Base-by-base conservation (phyloP, 192 early-diverging fungal species). In the Thamnidium elegans region DNA sequence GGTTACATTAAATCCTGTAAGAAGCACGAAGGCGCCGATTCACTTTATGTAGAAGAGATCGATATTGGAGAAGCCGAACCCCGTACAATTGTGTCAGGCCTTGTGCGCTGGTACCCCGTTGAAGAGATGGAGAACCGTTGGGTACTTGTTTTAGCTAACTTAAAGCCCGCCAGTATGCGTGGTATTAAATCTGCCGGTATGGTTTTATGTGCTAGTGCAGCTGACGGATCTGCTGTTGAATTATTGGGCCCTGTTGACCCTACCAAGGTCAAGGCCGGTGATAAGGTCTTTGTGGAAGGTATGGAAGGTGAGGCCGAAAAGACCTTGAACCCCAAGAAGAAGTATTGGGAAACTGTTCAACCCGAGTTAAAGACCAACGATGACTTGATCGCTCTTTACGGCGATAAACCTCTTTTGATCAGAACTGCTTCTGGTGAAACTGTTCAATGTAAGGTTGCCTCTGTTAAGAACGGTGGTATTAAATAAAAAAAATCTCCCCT, bases 271-370 rank as follows among this genome's bases (percentile, higher is more conserved):
- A 83, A 86, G 72, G 94, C 97, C 17, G 97, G 97, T 50, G 92
- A 94, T 66, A 84, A 86, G 55, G 90, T 96, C 58, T 94, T 80
- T 82, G 94, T 98, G 81, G 92, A 91, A 26, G 94, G 93, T 34
- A 86, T 89, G 67, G 89, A 94, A 83, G 91, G 80, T 55, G 87
- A 80, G 66, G 94, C 97, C 31, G 95, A 97, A 68, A 87, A 83
- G 63, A 83, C 90, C 30, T 86, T 99, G 62, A 96, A 96, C 75
- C 95, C 97, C 66, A 99, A 99, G 84, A 94, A 94, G 85, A 99
- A 99, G 83, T 86, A 95, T 63, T 99, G 86, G 84, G 97, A 99
- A 73, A 91, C 92, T 26, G 91, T 99, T 51, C 95, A 97, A 83
- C 93, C 95, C 26, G 89, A 87, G 15, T 77, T 92, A 51, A 82